Base-by-base conservation (phyloP, 108 stramenopile species). In the Chaetoceros tenuissimus region DNA sequence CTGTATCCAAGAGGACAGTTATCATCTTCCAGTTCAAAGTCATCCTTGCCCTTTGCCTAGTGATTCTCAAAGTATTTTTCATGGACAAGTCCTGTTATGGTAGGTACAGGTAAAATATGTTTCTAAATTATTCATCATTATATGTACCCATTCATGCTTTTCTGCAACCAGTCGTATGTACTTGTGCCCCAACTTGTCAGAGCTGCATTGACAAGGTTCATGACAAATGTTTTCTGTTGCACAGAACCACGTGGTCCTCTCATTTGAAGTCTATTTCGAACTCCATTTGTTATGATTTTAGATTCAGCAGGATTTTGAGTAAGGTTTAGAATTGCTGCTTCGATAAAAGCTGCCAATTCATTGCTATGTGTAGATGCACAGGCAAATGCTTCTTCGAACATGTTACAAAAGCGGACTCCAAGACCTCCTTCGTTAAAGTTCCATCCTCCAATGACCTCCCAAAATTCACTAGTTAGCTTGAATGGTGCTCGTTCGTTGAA, bases 401-500 rank as follows among this genome's bases (percentile, higher is more conserved):
- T 89, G 60, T 81, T 78, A 51, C 87, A 89, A 48, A 94, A 94
- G 22, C 72, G 58, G 10, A 94, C 80, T 3, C 81, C 81, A 18
- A 82, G 67, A 20, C 81, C 81, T 24, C 81, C 81, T 46, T 66
- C 45, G 29, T 76, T 71, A 46, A 78, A 73, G 53, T 87, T 81
- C 77, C 89, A 94, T 18, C 98, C 98, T n/a, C 96, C 98, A 25
- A 99, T 62, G 18, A 95, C 85, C 57, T 93, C 87, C 85, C 90
- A 90, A 54, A 87, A 89, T 23, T 94, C 94, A 0, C 59, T 60
- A 31, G 91, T 92, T 24, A 97, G 68, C 67, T 97, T 97, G 81
- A 97, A 97, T 0, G 96, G 94, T 18, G 94, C 94, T 25, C 81
- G 54, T 69, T 97, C 96, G 51, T 79, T 88, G 59, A 89, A 92